Base-by-base conservation (phyloP, 2,329 filamentous ascomycete genomes). In the Epichloe elymi region DNA sequence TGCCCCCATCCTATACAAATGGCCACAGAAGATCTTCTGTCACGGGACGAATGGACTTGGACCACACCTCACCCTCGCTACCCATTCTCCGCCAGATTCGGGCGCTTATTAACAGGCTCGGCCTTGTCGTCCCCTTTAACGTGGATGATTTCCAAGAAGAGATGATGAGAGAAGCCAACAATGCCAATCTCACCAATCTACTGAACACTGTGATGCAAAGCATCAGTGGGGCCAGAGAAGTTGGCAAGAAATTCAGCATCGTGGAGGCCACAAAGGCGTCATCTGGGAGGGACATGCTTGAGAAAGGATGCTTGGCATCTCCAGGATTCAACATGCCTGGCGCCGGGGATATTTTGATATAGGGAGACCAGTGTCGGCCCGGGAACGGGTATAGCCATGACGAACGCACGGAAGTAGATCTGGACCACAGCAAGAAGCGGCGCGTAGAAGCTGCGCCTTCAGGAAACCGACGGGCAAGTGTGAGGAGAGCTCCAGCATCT, bases 71-170 rank as follows among this genome's bases (percentile, higher is more conserved):
- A 1, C 75, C 75, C 0, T 80, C 88, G 6, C 78, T 88, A 61
- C 76, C 81, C 2, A 83, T 96, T 41, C 80, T 98, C 35, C 88
- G 93, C 55, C 88, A 88, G 56, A 88, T 96, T 56, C 86, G 90
- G 61, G 85, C 90, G 2, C 82, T 96, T 40, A 79, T 95, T 55
- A 84, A 84, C 47, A 85, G 91, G 48, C 77, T 96, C 30, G 85
- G 86, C 39, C 82, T 97, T 17, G 78, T 96, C 50, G 81, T 85
- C 4, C 88, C 91, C 3, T 75, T 83, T 2, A 76, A 87, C 59
- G 70, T 74, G 26, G 73, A 75, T 42, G 74, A 79, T 0, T 87
- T 91, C 61, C 74, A 82, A 30, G 73, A 78, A 36, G 85, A 95
- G 65, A 78, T 86, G 38, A 72, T 85, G 38, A 81, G 85, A 49